Conservation (phyloP, 345 rosid genomes). For the Eucalyptus polyanthemos region DNA sequence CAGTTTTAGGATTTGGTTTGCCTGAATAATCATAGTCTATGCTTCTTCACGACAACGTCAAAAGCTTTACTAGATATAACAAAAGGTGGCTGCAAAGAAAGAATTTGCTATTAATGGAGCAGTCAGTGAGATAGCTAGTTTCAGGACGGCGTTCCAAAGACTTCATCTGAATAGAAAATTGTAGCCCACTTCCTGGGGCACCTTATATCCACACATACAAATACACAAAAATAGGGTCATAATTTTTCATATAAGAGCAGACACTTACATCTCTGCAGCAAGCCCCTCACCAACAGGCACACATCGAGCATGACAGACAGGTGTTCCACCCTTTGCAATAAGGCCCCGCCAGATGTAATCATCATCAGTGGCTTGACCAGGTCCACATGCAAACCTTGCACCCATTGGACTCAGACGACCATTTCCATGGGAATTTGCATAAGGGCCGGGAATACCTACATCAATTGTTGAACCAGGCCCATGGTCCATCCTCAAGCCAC, state of each 20-base stretch:
- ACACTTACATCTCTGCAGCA: slow-evolving; percentile 51
- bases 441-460: slow-evolving; percentile 13
- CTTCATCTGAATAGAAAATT: not conserved
- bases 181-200: not conserved
- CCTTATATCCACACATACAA: not conserved
- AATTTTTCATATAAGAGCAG: not conserved
- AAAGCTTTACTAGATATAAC: not conserved
- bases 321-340: slow-evolving; percentile 74
- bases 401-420: slow-evolving; percentile 32
- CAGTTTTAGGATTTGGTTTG: not conserved
- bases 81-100: not conserved
- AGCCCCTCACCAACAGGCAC: slow-evolving; percentile 47
- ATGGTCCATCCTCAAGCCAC: slow-evolving; percentile 31
- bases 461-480: slow-evolving; percentile 32
- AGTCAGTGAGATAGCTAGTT: not conserved
- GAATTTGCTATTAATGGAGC: not conserved
- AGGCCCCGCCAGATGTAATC: slow-evolving; percentile 70
- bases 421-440: slow-evolving; percentile 17
- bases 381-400: slow-evolving; percentile 9
- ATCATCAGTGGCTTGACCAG: slow-evolving; percentile 20
- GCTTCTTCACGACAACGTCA: not conserved
- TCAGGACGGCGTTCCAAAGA: not conserved
- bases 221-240: not conserved
- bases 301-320: slow-evolving; percentile 70
- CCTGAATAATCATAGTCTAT: not conserved